phyloP scores from a whole-genome alignment of 2,329 filamentous ascomycete species.

The Fusarium sp. region DNA sequence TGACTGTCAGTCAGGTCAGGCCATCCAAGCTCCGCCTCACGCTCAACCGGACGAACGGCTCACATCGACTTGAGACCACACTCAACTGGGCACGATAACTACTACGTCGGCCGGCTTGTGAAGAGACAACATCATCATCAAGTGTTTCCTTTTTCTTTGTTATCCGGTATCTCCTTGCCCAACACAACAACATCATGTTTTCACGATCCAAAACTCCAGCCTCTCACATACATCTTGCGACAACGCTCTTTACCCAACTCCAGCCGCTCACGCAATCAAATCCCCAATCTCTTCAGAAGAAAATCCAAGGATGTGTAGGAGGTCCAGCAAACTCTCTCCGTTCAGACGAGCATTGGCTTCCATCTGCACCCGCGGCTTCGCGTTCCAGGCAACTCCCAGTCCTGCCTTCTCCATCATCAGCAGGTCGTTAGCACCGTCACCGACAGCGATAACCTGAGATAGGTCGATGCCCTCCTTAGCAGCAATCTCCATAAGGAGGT shows the following conservation, averaged over 20 bases:
- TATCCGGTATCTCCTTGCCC: constrained; percentile 37
- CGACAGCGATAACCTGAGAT: constrained; percentile 74
- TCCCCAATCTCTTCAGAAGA: constrained; percentile 64
- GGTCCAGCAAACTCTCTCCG: constrained; percentile 71
- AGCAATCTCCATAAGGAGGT: constrained; percentile 75
- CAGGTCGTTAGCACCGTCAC: constrained; percentile 84
- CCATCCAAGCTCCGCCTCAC: not conserved
- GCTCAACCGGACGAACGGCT: constrained; percentile 8
- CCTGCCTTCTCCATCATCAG: constrained; percentile 80
- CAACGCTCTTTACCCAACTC: constrained; percentile 14
- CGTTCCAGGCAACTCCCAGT: constrained; percentile 82
- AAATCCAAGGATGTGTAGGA: constrained; percentile 78
- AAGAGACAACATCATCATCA: not conserved
- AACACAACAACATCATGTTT: constrained; percentile 32
- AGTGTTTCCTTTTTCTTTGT: constrained; percentile 21
- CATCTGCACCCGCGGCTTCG: constrained; percentile 82
- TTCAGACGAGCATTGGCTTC: constrained; percentile 77
- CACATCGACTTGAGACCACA: not conserved
- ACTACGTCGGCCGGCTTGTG: not conserved
- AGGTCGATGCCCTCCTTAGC: constrained; percentile 69
- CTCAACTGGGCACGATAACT: not conserved
- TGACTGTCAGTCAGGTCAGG: not conserved
- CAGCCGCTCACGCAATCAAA: constrained; percentile 36
- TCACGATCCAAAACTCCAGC: constrained; percentile 27
- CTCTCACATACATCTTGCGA: constrained; percentile 11